Base-by-base conservation (phyloP, 1,139 yeast species). In the Geotrichum reessii region DNA sequence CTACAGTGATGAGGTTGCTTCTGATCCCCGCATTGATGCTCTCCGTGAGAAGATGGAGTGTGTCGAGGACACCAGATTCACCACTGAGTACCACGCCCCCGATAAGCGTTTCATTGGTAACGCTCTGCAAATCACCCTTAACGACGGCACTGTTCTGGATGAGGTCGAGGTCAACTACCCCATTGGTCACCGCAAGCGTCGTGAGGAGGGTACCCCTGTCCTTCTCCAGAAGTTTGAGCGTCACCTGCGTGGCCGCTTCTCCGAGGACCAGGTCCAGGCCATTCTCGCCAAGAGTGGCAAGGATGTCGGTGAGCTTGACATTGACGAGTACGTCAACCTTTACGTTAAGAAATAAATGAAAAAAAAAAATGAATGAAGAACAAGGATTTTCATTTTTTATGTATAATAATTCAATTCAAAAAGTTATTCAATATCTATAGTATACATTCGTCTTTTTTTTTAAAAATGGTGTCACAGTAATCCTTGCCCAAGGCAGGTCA, bases 151-250 rank as follows among this genome's bases (percentile, higher is more conserved):
- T 6, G 70, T 72, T 2, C 68, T 81, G 25, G 82, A 80, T 58
- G 85, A 81, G 62, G 79, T 80, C 50, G 78, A 73, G 57, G 82
- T 82, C 51, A 79, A 81, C 67, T 81, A 76, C 67, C 85, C 85
- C 62, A 78, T 81, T 62, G 85, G 85, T 14, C 85, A 81, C 72
- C 76, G 79, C 65, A 73, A 74, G 65, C 78, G 85, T 69, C 75
- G 85, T 62, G 81, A 78, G 59, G 85, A 81, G 66, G 85, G 85
- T 37, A 80, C 80, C 55, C 85, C 85, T 24, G 77, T 81, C 17
- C 67, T 82, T 61, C 69, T 79, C 57, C 68, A 73, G 57, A 81
- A 81, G 72, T 81, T 80, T 62, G 76, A 78, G 66, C 76, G 76
- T 53, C 84, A 81, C 66, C 71, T 81, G 55, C 66, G 71, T 22